These are phyloP conservation scores for Eleusine coracana DNA, from an alignment of 176 grass and related monocot species.

Conservation along the genomic window DNA sequence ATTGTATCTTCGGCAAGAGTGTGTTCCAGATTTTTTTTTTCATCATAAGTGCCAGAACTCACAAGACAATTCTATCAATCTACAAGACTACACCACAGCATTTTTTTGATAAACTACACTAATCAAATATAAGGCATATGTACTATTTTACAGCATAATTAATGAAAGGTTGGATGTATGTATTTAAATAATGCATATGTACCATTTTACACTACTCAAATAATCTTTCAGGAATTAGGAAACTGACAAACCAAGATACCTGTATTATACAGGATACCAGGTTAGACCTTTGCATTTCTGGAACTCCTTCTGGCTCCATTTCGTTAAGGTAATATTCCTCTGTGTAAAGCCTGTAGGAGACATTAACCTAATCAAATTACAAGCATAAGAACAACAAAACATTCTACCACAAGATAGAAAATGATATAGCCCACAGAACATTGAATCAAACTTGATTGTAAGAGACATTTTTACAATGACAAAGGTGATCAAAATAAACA, in stretches of 20 bases:
- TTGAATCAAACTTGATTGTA: neutral
- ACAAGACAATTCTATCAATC: slow-evolving; percentile 1
- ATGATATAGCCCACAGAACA: neutral
- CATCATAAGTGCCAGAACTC: slow-evolving; percentile 11
- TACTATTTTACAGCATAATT: neutral
- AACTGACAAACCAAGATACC: slow-evolving; percentile 46
- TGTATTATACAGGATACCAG: slow-evolving; percentile 94
- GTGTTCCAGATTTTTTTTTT: neutral
- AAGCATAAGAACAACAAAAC: neutral
- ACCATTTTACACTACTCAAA: slow-evolving; percentile 10
- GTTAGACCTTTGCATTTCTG: slow-evolving; percentile 97
- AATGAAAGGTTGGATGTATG: slow-evolving; percentile 1
- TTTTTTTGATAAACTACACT: neutral
- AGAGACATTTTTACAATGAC: neutral
- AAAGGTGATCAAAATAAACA: neutral
- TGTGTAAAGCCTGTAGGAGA: slow-evolving; percentile 78
- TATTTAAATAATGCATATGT: neutral
- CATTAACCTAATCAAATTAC: slow-evolving; percentile 38
- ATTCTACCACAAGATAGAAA: neutral
- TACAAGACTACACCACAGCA: neutral
- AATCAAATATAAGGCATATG: slow-evolving; percentile 11
- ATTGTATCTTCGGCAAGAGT: slow-evolving; percentile 20
- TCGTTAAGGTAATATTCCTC: slow-evolving; percentile 93
- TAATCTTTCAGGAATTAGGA: slow-evolving; percentile 8
- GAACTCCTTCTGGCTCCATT: slow-evolving; percentile 89